Evolutionary conservation across 2,329 filamentous ascomycete species (phyloP).

Genomic region (Calonectria pteridis): DNA sequence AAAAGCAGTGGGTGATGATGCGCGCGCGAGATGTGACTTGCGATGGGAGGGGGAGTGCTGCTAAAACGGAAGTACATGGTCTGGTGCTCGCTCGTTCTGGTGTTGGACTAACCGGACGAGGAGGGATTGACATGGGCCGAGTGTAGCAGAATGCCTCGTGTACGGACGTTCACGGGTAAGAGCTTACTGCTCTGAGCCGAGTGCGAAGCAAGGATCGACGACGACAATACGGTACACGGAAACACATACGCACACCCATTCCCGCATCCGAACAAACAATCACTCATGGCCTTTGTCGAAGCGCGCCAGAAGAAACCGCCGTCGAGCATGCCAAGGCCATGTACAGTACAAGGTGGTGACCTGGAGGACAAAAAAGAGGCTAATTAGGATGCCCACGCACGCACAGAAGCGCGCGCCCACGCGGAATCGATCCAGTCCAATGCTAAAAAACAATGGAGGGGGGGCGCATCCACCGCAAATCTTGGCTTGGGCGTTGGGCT

Average conservation of each 20-base stretch:
- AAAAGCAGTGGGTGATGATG: constrained; percentile 2
- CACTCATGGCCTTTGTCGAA: background rate
- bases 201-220: constrained; percentile 19
- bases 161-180: constrained; percentile 9
- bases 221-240: constrained; percentile 4
- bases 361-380: constrained; percentile 2
- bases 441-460: constrained; percentile 21
- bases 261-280: background rate
- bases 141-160: constrained; percentile 12
- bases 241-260: constrained; percentile 2
- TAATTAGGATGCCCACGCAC: background rate
- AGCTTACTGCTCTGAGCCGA: constrained; percentile 7
- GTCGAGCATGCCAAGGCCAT: background rate
- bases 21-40: constrained; percentile 5
- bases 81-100: constrained; percentile 12
- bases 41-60: constrained; percentile 12
- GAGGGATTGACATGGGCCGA: constrained; percentile 15
- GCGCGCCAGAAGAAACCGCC: background rate
- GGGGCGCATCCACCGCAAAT: constrained; percentile 13
- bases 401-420: background rate
- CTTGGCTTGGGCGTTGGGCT: constrained; percentile 4
- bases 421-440: constrained; percentile 23
- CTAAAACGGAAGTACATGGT: constrained; percentile 3
- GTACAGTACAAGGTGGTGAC: background rate
- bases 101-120: constrained; percentile 16